These are phyloP conservation scores for Penicillium riverlandense DNA, from an alignment of 495 filamentous ascomycete genomes.

Conservation along the genomic window DNA sequence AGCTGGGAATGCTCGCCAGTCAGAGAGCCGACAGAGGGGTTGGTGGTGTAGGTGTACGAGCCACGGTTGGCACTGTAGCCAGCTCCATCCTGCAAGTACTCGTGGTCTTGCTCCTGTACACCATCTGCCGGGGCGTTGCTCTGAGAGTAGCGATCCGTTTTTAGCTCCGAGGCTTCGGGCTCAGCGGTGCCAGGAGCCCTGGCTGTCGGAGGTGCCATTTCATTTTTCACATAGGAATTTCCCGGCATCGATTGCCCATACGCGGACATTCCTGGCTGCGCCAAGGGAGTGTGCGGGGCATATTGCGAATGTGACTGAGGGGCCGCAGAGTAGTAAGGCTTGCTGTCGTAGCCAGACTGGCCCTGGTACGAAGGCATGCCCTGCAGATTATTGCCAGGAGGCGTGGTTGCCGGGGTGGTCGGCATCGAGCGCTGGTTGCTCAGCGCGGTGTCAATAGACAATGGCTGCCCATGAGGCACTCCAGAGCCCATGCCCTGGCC, in stretches of 20 bases:
- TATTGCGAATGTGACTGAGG: slow-evolving; percentile 65
- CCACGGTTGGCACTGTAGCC: slow-evolving; percentile 61
- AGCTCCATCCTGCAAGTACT: slow-evolving; percentile 69
- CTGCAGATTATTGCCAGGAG: slow-evolving; percentile 69
- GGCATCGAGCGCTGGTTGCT: slow-evolving; percentile 84
- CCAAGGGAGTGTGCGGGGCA: slow-evolving; percentile 51
- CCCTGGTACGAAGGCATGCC: slow-evolving; percentile 70
- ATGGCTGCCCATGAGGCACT: slow-evolving; percentile 59
- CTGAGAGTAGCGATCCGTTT: slow-evolving; percentile 57
- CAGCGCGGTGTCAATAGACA: slow-evolving; percentile 80
- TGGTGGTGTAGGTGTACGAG: slow-evolving; percentile 68
- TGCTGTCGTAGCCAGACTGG: slow-evolving; percentile 68
- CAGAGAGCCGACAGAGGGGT: slow-evolving; percentile 54
- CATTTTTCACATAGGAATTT: slow-evolving; percentile 74
- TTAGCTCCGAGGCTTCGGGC: slow-evolving; percentile 58
- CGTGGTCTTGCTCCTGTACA: slow-evolving; percentile 70
- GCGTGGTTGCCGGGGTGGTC: slow-evolving; percentile 88
- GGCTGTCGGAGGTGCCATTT: slow-evolving; percentile 83
- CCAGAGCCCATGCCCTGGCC: slow-evolving; percentile 56
- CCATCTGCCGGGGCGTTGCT: slow-evolving; percentile 55
- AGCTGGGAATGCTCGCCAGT: slow-evolving; percentile 73
- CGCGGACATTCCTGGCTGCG: slow-evolving; percentile 60
- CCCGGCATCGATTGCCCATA: slow-evolving; percentile 53
- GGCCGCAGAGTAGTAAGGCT: slow-evolving; percentile 75
- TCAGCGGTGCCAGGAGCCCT: slow-evolving; percentile 46